Percentiles rank a stretch among this genome's conserved stretches.
Evolutionary conservation across 768 basidiomycete species (phyloP).

Genomic region (Cystoderma amianthinum): DNA sequence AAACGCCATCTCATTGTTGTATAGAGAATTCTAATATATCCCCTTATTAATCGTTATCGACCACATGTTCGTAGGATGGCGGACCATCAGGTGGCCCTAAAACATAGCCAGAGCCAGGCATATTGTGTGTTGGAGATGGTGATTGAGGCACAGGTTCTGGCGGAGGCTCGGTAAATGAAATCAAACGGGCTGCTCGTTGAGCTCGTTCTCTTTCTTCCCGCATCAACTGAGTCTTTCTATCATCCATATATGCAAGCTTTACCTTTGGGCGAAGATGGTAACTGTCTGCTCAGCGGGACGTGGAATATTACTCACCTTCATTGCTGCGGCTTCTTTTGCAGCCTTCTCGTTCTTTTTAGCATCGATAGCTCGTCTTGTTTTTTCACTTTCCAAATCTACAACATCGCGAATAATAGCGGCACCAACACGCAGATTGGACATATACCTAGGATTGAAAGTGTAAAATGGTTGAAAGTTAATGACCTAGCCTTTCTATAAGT

Average conservation of each 20-base stretch:
- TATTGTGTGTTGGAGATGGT: slow-evolving; percentile 13
- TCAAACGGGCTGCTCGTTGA: slow-evolving; percentile 32
- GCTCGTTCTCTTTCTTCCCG: slow-evolving; percentile 56
- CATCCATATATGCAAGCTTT: slow-evolving; percentile 75
- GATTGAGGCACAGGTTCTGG: slow-evolving; percentile 5
- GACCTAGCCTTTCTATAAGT: slow-evolving; percentile 34
- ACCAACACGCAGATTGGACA: slow-evolving; percentile 56
- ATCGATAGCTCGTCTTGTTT: slow-evolving; percentile 39
- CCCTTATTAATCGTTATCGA: slow-evolving; percentile 5
- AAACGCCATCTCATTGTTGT: too few relatives aligned
- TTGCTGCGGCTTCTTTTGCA: slow-evolving; percentile 41
- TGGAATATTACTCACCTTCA: slow-evolving; percentile 37
- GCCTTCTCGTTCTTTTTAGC: slow-evolving; percentile 55
- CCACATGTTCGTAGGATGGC: slow-evolving; percentile 10
- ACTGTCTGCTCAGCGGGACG: background rate
- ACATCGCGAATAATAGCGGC: slow-evolving; percentile 59
- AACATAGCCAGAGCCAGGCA: slow-evolving; percentile 32
- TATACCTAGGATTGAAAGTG: slow-evolving; percentile 43
- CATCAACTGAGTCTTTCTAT: slow-evolving; percentile 51
- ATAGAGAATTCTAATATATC: too few relatives aligned
- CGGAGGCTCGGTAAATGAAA: slow-evolving; percentile 13
- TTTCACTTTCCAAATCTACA: slow-evolving; percentile 42
- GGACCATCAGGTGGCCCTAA: slow-evolving; percentile 16
- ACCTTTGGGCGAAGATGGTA: slow-evolving; percentile 35
- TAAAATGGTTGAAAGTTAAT: slow-evolving; percentile 71